Percentiles rank a stretch among this genome's conserved stretches.
Conservation (phyloP, 2,329 filamentous ascomycete species). For the Gnomoniopsis sp. region DNA sequence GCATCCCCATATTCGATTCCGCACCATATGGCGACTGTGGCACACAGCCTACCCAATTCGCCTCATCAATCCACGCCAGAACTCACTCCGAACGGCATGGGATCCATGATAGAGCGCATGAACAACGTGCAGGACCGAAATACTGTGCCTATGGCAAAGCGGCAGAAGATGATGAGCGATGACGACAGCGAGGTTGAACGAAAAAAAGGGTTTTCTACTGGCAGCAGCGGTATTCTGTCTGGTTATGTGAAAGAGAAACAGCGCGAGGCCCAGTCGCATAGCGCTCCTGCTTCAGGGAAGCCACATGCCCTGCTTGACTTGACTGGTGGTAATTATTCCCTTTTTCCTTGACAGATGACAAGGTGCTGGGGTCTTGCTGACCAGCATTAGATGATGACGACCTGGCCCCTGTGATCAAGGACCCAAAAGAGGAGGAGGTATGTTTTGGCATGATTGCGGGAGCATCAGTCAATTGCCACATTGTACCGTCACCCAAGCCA, state of each 20-base stretch:
- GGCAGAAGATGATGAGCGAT: conserved; percentile 53
- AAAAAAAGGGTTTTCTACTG: conserved; percentile 40
- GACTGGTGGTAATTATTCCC: conserved; percentile 42
- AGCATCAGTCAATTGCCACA: conserved; percentile 62
- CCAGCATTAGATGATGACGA: conserved; percentile 43
- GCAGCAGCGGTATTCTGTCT: conserved; percentile 57
- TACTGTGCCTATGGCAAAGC: conserved; percentile 59
- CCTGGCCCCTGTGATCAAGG: conserved; percentile 43
- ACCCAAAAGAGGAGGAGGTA: conserved; percentile 66
- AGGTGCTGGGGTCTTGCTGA: conserved; percentile 12
- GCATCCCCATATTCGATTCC: background rate
- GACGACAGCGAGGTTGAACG: conserved; percentile 26
- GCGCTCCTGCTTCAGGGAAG: conserved; percentile 22
- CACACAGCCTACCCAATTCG: background rate
- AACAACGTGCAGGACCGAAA: conserved; percentile 70
- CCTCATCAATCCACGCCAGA: background rate
- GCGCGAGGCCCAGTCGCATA: conserved; percentile 34
- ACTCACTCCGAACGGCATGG: conserved; percentile 39
- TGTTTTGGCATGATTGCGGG: conserved; percentile 77
- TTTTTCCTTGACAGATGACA: background rate
- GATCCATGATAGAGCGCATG: conserved; percentile 68
- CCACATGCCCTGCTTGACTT: conserved; percentile 48
- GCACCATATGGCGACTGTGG: background rate
- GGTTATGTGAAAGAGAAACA: conserved; percentile 63
- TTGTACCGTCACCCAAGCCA: conserved; percentile 67